Evolutionary conservation across 1,284 basidiomycete genomes (phyloP), one percentile per base, ranked within the genome.

Genomic region (Naganishia cerealis): DNA sequence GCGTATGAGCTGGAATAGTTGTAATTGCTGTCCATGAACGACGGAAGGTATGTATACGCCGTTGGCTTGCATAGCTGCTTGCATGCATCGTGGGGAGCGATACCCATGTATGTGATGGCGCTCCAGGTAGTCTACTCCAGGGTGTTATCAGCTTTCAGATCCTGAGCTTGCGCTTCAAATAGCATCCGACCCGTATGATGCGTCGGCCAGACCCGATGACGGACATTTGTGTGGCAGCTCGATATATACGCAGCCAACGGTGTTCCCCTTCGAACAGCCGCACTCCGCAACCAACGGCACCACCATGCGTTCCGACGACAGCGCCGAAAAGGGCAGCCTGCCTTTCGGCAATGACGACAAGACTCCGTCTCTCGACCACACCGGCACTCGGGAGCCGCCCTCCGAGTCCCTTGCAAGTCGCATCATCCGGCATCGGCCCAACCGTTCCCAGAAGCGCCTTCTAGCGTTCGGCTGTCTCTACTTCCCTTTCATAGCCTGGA

Each of bases 301-400:
- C 12, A 54, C 5, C 2, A 63, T 63, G 61, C 48, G 54, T 13
- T 26, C 61, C 15, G 21, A 42, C 38, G 21, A 24, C 38, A 16
- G 18, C n/a, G 16, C 61, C 50, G 50, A 63, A 29, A 63, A 63
- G 61, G 50, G 50, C 50, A 52, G 8, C 26, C 53, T 40, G 40
- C 36, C 61, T 4, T 26, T 38, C 13, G 29, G 21, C 38, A 21
- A 38, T 10, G 16, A 63, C 38, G 61, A 63, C 33, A 63, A 54
- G 38, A 10, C 38, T 26, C 13, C 21, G 10, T 8, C n/a, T 10
- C 36, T 54, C 39, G 21, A 50, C 2, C 39, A 2, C 29, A 6
- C 38, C 38, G 24, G 54, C 61, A 5, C 13, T 15, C 7, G 9
- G 46, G 46, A 50, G 12, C 2, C 46, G 21, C 46, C 46, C 24